These are phyloP conservation scores for Kodamaea jinghongensis DNA, from an alignment of 805 yeast species.

Conservation along the genomic window DNA sequence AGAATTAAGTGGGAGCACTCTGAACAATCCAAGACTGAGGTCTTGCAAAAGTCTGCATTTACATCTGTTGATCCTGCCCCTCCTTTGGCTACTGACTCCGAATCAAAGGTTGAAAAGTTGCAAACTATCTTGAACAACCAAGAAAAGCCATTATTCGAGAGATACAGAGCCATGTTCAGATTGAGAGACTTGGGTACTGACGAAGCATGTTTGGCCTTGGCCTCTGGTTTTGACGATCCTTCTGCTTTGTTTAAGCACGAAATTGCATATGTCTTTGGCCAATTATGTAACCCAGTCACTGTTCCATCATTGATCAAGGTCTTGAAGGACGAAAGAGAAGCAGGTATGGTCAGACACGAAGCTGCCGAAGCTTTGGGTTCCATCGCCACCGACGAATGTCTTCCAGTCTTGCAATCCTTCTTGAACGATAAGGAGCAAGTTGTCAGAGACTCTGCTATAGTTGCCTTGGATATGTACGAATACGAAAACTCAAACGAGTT, in stretches of 20 bases:
- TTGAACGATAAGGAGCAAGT: constrained; percentile 81
- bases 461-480: constrained; percentile 97
- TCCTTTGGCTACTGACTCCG: constrained; percentile 66
- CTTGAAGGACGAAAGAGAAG: constrained; percentile 72
- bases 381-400: constrained; percentile 92
- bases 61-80: constrained; percentile 98
- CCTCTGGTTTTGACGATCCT: constrained; percentile 83
- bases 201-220: constrained; percentile 90
- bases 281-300: constrained; percentile 87
- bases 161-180: constrained; percentile 98
- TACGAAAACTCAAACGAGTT: constrained; percentile 82
- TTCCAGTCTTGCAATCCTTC: constrained; percentile 80
- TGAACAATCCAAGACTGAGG: constrained; percentile 61
- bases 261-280: constrained; percentile 97
- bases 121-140: constrained; percentile 72
- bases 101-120: constrained; percentile 62
- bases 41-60: constrained; percentile 71
- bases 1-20: constrained; percentile 92
- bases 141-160: constrained; percentile 74
- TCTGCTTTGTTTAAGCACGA: constrained; percentile 96
- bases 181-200: constrained; percentile 91
- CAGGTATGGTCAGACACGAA: constrained; percentile 99
- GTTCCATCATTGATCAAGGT: constrained; percentile 86
- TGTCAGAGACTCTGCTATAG: constrained; percentile 95
- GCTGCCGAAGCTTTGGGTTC: constrained; percentile 99